These are phyloP conservation scores for Alternaria sp. DNA, from an alignment of 2,329 filamentous ascomycete species.

Conservation along the genomic window DNA sequence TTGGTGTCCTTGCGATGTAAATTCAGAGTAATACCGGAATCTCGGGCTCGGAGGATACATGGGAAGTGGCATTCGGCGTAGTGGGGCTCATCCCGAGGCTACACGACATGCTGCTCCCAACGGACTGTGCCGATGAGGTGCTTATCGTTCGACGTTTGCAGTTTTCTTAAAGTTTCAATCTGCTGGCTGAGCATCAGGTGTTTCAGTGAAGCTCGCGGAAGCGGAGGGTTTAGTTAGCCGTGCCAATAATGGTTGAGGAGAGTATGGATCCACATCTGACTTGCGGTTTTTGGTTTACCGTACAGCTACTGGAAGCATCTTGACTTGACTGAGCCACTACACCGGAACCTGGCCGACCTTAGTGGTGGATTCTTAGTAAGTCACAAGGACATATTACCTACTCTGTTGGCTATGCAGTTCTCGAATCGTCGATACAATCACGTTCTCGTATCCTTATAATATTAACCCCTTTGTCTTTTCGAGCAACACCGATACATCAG, in stretches of 20 bases:
- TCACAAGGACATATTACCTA: slow-evolving; percentile 29
- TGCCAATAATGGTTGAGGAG: slow-evolving; percentile 16
- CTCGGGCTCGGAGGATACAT: slow-evolving; percentile 28
- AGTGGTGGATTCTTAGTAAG: slow-evolving; percentile 25
- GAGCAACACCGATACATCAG: slow-evolving; percentile 7
- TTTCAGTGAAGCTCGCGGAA: slow-evolving; percentile 27
- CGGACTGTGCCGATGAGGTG: slow-evolving; percentile 36
- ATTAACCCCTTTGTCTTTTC: slow-evolving; percentile 16
- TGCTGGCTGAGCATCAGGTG: slow-evolving; percentile 13
- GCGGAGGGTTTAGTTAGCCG: slow-evolving; percentile 24
- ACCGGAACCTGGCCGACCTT: slow-evolving; percentile 31
- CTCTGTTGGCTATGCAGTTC: slow-evolving; percentile 23
- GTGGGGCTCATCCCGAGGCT: slow-evolving; percentile 24
- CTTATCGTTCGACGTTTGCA: slow-evolving; percentile 37
- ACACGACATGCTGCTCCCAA: slow-evolving; percentile 24
- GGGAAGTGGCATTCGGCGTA: slow-evolving; percentile 25
- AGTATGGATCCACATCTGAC: slow-evolving; percentile 28
- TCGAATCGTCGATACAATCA: slow-evolving; percentile 39
- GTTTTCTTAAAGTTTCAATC: slow-evolving; percentile 10
- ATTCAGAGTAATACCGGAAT: slow-evolving; percentile 10
- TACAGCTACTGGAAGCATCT: slow-evolving; percentile 33
- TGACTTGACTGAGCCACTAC: slow-evolving; percentile 25
- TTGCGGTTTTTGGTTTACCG: slow-evolving; percentile 34
- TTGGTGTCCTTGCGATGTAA: slow-evolving; percentile 21
- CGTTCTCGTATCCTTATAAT: slow-evolving; percentile 24